Percentiles rank a stretch among this genome's conserved stretches.
These are phyloP conservation scores for Beta lomatogona DNA, from an alignment of 179 eudicot species.

Conservation along the genomic window DNA sequence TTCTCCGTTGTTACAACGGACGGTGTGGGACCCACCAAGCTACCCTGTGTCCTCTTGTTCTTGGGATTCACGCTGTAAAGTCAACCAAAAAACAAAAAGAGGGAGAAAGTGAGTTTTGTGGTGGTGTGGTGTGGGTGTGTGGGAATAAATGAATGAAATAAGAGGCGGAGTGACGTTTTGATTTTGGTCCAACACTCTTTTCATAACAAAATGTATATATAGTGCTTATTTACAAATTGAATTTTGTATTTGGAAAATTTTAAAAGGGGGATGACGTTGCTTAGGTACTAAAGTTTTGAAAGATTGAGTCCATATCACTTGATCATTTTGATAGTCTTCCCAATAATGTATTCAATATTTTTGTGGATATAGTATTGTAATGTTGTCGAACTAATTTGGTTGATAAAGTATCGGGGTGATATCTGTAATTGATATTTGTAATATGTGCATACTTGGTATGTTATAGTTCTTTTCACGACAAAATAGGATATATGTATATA, in stretches of 20 bases:
- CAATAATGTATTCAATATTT: background rate
- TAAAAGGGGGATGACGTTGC: constrained; percentile 8
- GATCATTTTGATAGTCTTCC: background rate
- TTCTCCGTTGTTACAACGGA: constrained; percentile 6
- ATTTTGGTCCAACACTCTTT: constrained; percentile 15
- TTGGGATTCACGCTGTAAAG: constrained; percentile 59
- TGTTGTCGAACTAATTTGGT: no score
- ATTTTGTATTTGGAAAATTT: background rate
- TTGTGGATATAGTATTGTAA: background rate
- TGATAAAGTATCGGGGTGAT: no score
- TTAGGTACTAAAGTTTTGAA: background rate
- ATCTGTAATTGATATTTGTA: no score
- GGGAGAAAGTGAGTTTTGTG: constrained; percentile 15
- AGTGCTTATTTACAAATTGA: background rate
- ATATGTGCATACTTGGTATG: no score
- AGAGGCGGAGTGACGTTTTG: constrained; percentile 11
- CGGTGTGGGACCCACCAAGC: constrained; percentile 35
- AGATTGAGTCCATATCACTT: constrained; percentile 2
- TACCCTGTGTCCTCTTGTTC: constrained; percentile 20
- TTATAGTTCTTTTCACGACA: no score
- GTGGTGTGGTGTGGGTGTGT: constrained; percentile 1
- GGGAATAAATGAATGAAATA: background rate
- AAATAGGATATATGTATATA: no score
- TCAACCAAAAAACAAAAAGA: constrained; percentile 42
- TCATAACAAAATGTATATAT: background rate